Evolutionary conservation across 2,329 filamentous ascomycete genomes (phyloP), one percentile per base, ranked within the genome.

Genomic region (Exophiala lecanii-corni): DNA sequence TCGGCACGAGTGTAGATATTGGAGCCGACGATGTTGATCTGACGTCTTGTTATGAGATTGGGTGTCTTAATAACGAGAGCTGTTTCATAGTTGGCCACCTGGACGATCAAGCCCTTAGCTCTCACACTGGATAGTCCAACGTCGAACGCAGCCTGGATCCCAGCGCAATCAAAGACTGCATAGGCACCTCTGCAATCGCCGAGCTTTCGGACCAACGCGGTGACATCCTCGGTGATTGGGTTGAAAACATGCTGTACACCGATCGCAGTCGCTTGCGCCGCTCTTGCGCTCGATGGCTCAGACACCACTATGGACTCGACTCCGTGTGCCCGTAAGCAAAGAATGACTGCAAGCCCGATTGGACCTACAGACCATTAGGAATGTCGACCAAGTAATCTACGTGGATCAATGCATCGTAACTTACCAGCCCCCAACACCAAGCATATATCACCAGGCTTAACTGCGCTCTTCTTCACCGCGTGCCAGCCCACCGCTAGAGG

Each of bases 81-180:
- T 55, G 73, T 71, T 7, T 33, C 30, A 70, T 71, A 75, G 21
- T 76, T 69, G 5, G 73, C 73, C 36, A 76, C 72, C 40, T 76
- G 76, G 43, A 76, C 66, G 16, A 75, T 62, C 2, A 70, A 73
- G 3, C 73, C 73, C 25, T 68, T 56, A 17, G 69, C 69, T 21
- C 71, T 63, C 12, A 72, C 12, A 2, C 57, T 56, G 36, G 58
- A 57, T 43, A 62, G 55, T 2, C 50, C 59, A n/a, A 54, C 56
- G 34, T 59, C 51, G 15, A 63, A 38, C 1, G 51, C 60, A 21
- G 49, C 49, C 37, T 56, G 56, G 7, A 58, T 48, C 2, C 60
- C 60, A 4, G 60, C 60, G 43, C 57, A 59, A 43, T 63, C 59
- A 28, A 63, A 62, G 4, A 59, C 57, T 5, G 59, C 44, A 44